Conservation (phyloP, 768 basidiomycete species). For the Rhizopogon vulgaris region DNA sequence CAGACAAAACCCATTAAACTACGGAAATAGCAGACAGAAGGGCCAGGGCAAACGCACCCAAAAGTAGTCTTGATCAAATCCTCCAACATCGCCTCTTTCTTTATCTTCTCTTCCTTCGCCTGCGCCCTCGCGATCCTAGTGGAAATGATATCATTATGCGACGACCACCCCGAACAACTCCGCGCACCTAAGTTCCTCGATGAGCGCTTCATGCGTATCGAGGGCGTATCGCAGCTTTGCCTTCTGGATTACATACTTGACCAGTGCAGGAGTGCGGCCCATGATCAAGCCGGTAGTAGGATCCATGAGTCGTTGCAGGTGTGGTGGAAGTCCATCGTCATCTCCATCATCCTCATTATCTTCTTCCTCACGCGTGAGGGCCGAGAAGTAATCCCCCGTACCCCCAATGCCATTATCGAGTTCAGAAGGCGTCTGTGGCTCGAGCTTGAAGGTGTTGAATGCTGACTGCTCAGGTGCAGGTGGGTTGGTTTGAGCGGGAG, state of each 20-base stretch:
- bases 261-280: conserved; percentile 64
- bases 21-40: not conserved
- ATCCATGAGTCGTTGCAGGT: conserved; percentile 46
- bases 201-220: conserved; percentile 59
- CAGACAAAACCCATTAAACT: not conserved
- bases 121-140: conserved; percentile 42
- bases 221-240: conserved; percentile 70
- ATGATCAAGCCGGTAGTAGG: conserved; percentile 56
- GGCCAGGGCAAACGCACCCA: conserved; percentile 34
- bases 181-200: conserved; percentile 50
- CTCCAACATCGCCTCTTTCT: conserved; percentile 60
- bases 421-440: conserved; percentile 40
- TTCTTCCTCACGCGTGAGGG: conserved; percentile 4
- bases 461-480: conserved; percentile 14
- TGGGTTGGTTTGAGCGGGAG: conserved; percentile 16
- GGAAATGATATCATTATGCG: not conserved
- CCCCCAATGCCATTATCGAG: conserved; percentile 18
- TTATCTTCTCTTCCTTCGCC: conserved; percentile 42
- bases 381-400: conserved; percentile 27
- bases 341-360: conserved; percentile 26
- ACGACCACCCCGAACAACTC: not conserved
- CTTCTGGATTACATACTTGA: conserved; percentile 62
- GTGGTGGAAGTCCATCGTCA: conserved; percentile 47
- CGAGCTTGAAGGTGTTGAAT: conserved; percentile 64
- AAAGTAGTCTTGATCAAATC: conserved; percentile 42